phyloP scores from a whole-genome alignment of 2,329 filamentous ascomycete species.

The Thermochaetoides dissita region DNA sequence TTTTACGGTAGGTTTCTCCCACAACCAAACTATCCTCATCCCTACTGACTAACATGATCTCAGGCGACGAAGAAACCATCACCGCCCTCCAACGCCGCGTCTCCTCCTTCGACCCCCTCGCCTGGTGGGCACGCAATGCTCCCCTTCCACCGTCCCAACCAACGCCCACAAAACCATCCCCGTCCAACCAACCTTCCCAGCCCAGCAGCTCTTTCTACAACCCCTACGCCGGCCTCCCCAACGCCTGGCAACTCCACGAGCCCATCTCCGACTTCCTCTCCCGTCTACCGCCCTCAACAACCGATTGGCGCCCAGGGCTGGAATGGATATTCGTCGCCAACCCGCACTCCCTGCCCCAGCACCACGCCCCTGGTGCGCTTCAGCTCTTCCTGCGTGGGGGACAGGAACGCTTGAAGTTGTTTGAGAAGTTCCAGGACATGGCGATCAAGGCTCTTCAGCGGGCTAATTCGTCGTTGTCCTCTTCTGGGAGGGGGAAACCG shows the following conservation, averaged over 20 bases:
- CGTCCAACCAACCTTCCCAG: background rate
- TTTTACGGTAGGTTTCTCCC: conserved; percentile 40
- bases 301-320: conserved; percentile 27
- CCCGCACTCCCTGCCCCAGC: conserved; percentile 33
- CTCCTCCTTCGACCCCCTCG: conserved; percentile 32
- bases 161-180: background rate
- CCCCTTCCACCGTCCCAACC: background rate
- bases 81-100: conserved; percentile 34
- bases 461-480: no score
- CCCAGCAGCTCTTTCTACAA: conserved; percentile 34
- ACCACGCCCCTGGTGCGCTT: conserved; percentile 6
- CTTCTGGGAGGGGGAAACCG: no score
- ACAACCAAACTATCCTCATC: background rate
- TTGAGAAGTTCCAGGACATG: conserved; percentile 29
- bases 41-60: conserved; percentile 1
- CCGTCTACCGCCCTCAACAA: conserved; percentile 54
- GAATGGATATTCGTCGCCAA: conserved; percentile 67
- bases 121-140: conserved; percentile 31
- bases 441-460: conserved; percentile 19
- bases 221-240: conserved; percentile 37
- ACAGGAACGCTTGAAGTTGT: conserved; percentile 32
- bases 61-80: conserved; percentile 42
- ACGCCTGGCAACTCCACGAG: conserved; percentile 40
- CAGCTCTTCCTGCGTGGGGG: conserved; percentile 25
- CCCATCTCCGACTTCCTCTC: conserved; percentile 38